phyloP scores from a whole-genome alignment of 805 yeast genomes.

The Kuraishia molischiana region DNA sequence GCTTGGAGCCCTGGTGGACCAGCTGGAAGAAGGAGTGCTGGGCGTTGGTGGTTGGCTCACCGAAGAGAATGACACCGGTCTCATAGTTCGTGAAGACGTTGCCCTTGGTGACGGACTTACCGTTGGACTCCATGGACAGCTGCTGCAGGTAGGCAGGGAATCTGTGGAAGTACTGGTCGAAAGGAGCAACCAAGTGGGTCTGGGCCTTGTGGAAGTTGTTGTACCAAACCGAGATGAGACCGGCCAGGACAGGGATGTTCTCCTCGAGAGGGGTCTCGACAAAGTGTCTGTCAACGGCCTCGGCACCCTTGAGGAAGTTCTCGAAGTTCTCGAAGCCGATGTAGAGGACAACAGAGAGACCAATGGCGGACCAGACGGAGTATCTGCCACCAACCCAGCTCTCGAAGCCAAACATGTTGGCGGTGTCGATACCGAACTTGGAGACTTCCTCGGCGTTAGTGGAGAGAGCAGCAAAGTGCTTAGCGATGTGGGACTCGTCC shows the following conservation, averaged over 20 bases:
- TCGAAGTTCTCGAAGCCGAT: conserved; percentile 94
- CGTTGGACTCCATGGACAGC: conserved; percentile 97
- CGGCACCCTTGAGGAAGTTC: conserved; percentile 91
- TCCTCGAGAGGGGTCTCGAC: conserved; percentile 72
- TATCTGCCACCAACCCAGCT: conserved; percentile 99
- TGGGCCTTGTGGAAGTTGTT: conserved; percentile 97
- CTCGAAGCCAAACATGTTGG: conserved; percentile 97
- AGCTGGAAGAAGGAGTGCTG: conserved; percentile 99
- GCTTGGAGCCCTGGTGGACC: conserved; percentile 97
- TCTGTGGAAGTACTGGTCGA: conserved; percentile 97
- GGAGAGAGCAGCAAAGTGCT: conserved; percentile 95
- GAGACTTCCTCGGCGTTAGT: conserved; percentile 88
- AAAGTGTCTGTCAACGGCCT: conserved; percentile 93
- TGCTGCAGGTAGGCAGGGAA: conserved; percentile 99
- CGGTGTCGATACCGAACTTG: conserved; percentile 94
- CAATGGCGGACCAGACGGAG: conserved; percentile 99
- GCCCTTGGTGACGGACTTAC: conserved; percentile 93
- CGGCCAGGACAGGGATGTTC: conserved; percentile 92
- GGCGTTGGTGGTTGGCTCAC: conserved; percentile 98
- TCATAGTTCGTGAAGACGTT: conserved; percentile 87
- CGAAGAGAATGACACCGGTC: conserved; percentile 92
- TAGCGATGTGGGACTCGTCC: conserved; percentile 69
- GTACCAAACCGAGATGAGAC: conserved; percentile 94
- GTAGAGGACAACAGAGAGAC: conserved; percentile 89
- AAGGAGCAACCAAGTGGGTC: conserved; percentile 97